phyloP scores from a whole-genome alignment of 371 early-diverging fungal genomes.

The Mortierella sp. region DNA sequence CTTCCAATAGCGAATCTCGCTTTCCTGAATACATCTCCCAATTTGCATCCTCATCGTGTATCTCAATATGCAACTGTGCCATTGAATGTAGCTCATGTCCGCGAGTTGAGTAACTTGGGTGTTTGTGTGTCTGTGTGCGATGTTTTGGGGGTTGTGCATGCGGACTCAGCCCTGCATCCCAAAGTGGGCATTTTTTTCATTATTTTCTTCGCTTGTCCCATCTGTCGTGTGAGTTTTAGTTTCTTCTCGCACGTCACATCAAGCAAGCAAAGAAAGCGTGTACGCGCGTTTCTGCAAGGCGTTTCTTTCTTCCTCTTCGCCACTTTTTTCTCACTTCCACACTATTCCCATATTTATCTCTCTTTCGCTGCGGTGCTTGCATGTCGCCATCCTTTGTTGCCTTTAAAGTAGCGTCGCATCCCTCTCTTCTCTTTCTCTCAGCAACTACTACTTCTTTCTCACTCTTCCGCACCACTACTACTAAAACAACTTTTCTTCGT shows the following conservation, averaged over 20 bases:
- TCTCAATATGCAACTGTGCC: neutral
- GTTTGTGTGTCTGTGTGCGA: neutral
- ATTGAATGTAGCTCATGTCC: no score
- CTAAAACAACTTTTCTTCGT: neutral
- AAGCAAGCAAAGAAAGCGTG: neutral
- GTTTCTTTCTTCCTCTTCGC: neutral
- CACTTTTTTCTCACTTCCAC: neutral
- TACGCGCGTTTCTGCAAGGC: neutral
- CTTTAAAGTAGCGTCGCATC: slow-evolving; percentile 15
- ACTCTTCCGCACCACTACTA: neutral
- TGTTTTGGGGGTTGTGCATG: neutral
- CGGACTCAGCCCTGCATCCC: slow-evolving; percentile 1
- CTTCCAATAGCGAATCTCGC: slow-evolving; percentile 19
- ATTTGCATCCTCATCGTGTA: neutral
- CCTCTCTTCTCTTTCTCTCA: neutral
- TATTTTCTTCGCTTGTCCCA: neutral
- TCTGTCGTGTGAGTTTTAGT: neutral
- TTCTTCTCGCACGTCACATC: neutral
- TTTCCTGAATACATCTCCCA: neutral
- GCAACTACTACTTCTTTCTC: neutral
- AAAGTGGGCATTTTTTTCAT: no score
- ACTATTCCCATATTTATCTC: no score
- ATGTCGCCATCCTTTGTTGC: slow-evolving; percentile 17
- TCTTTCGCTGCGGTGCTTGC: slow-evolving; percentile 4
- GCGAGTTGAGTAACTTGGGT: no score